Percentiles rank a stretch among this genome's conserved stretches.
Conservation (phyloP, 345 rosid genomes). For the Salix exigua region DNA sequence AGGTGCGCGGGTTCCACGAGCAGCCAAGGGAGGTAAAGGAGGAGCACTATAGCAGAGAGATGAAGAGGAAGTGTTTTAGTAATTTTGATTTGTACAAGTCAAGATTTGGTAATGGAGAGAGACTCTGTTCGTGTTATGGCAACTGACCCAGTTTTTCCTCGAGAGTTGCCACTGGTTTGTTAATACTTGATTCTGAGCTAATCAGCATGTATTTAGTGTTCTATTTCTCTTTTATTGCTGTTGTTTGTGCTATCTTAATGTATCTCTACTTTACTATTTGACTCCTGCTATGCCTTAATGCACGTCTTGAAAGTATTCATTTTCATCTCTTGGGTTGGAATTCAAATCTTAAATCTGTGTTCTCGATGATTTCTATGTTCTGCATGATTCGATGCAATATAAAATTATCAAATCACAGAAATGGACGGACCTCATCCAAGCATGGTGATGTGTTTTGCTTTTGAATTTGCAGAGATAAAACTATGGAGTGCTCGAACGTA, state of each 20-base stretch:
- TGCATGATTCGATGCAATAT: not conserved
- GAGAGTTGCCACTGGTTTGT: slow-evolving; percentile 6
- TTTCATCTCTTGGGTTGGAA: not conserved
- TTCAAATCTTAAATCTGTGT: not conserved
- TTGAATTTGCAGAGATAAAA: slow-evolving; percentile 7
- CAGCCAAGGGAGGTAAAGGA: not conserved
- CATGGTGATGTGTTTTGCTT: not conserved
- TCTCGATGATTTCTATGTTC: not conserved
- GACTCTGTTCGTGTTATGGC: slow-evolving; percentile 9
- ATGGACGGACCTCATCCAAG: not conserved
- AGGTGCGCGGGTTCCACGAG: slow-evolving; percentile 15
- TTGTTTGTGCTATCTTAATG: no score
- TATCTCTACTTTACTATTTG: no score
- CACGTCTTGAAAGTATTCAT: no score
- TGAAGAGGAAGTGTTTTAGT: not conserved
- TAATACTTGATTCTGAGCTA: not conserved
- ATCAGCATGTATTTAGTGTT: not conserved
- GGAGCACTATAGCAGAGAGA: not conserved
- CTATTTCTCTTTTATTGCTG: not conserved
- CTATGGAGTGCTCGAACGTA: slow-evolving; percentile 5
- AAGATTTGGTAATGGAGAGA: slow-evolving; percentile 22
- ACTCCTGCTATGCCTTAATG: not conserved
- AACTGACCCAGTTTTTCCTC: slow-evolving; percentile 12
- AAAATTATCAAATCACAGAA: not conserved
- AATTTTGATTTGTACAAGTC: slow-evolving; percentile 12